Percentiles rank a stretch among this genome's conserved stretches.
Evolutionary conservation across 2,329 filamentous ascomycete genomes (phyloP).

Genomic region (Orbilia javanica): DNA sequence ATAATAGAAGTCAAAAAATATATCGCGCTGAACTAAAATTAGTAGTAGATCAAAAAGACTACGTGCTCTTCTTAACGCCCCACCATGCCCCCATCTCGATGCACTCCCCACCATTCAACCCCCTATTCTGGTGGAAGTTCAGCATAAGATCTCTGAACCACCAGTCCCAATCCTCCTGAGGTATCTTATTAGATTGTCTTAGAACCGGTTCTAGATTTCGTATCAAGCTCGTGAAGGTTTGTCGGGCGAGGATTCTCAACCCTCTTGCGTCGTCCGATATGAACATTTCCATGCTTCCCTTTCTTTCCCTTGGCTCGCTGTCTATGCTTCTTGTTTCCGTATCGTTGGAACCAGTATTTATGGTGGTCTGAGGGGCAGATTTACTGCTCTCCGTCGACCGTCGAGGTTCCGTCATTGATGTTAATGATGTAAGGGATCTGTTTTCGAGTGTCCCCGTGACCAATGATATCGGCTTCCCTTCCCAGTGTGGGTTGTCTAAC

Average conservation of each 20-base stretch:
- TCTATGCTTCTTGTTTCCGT: conserved; percentile 50
- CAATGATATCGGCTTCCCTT: conserved; percentile 39
- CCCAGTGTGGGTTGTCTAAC: conserved; percentile 62
- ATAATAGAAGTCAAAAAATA: neutral
- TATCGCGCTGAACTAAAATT: neutral
- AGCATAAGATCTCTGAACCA: conserved; percentile 91
- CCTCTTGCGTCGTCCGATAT: conserved; percentile 60
- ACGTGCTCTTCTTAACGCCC: conserved; percentile 70
- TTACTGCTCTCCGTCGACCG: conserved; percentile 49
- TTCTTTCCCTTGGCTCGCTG: conserved; percentile 52
- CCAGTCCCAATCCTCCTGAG: conserved; percentile 89
- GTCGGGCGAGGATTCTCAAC: conserved; percentile 61
- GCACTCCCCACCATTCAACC: conserved; percentile 85
- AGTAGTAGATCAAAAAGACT: neutral
- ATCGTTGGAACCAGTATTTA: neutral
- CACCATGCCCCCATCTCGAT: conserved; percentile 77
- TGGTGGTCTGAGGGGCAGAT: conserved; percentile 36
- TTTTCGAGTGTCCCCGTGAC: conserved; percentile 51
- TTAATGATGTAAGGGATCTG: conserved; percentile 41
- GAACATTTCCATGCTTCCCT: conserved; percentile 33
- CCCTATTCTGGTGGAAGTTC: conserved; percentile 82
- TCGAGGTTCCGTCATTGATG: conserved; percentile 31
- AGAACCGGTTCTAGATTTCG: conserved; percentile 84
- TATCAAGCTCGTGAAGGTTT: conserved; percentile 64
- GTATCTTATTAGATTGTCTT: conserved; percentile 85